Base-by-base conservation (phyloP, 1,284 basidiomycete species). In the Phellinidium pouzarii region DNA sequence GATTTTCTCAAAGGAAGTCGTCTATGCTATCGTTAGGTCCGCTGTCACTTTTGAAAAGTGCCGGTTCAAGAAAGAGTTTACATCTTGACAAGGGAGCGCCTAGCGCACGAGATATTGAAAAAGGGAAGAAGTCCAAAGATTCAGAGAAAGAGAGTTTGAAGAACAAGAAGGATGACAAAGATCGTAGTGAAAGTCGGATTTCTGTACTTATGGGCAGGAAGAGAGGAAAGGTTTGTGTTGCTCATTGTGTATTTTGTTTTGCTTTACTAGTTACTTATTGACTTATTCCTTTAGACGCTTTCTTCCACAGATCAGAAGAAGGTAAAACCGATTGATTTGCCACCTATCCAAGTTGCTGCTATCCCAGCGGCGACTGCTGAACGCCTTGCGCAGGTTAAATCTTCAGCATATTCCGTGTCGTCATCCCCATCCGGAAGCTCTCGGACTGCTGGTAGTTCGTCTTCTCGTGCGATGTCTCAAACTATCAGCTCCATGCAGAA, bases 171-270 rank as follows among this genome's bases (percentile, higher is more conserved):
- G 86, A 90, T 52, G 78, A 86, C 54, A 91, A 89, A 68, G 86
- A 91, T 63, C 74, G 87, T 42, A 87, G 86, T 58, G 87, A 91
- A 67, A 89, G 89, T 64, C 77, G 88, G 63, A 90, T 91, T 61
- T 90, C 88, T 6, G 86, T 87, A 27, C 75, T 95, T 61, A 91
- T 93, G 74, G 88, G 91, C 27, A 75, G 94, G 61, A 93, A 87
- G 65, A 76, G 94, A 54, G 94, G 94, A 68, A 96, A 96, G 82
- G 94, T 94, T 64, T 65, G 72, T n/a, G n/a, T n/a, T n/a, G n/a
- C n/a, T n/a, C n/a, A n/a, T n/a, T n/a, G n/a, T n/a, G 62, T 47
- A 50, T 54, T 51, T 47, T 55, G 40, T 52, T 52, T 25, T 46
- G 3, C 45, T 50, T 50, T 53, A 55, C 60, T 57, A 60, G 57